Conservation (phyloP, 2,329 filamentous ascomycete species). For the Colletotrichum sp. region DNA sequence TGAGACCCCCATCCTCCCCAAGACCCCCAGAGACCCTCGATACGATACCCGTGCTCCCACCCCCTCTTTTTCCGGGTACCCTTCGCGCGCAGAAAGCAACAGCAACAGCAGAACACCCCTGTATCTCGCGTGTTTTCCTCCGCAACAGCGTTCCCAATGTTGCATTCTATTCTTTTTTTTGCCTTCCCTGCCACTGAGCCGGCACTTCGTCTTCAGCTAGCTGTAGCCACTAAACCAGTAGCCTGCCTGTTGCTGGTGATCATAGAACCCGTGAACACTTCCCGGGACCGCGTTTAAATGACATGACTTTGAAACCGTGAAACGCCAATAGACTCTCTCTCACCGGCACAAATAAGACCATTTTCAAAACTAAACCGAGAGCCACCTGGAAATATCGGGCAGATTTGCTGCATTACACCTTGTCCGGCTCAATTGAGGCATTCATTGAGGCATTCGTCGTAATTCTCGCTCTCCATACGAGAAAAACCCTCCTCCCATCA, state of each 20-base stretch:
- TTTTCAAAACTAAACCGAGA: neutral
- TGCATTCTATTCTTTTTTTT: neutral
- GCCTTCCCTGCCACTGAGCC: neutral
- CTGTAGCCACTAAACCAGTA: neutral
- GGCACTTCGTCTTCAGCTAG: neutral
- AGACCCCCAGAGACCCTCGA: neutral
- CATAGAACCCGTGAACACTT: neutral
- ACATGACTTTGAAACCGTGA: neutral
- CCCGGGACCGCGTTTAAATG: neutral
- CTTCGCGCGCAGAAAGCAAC: neutral
- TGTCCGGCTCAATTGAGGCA: neutral
- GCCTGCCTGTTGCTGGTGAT: neutral
- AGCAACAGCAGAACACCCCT: neutral
- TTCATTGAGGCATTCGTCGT: neutral
- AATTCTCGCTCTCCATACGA: neutral
- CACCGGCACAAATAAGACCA: neutral
- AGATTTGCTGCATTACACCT: neutral
- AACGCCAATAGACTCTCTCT: neutral
- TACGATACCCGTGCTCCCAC: neutral
- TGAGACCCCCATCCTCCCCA: conserved; percentile 1
- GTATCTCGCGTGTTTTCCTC: neutral
- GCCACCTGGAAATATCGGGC: neutral
- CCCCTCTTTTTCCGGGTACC: neutral
- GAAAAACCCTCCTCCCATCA: neutral
- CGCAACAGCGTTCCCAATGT: neutral